A percentile compares a stretch with the other conserved stretches of the same genome.
Evolutionary conservation across 768 basidiomycete species (phyloP).

Genomic region (Boletus huronensis): DNA sequence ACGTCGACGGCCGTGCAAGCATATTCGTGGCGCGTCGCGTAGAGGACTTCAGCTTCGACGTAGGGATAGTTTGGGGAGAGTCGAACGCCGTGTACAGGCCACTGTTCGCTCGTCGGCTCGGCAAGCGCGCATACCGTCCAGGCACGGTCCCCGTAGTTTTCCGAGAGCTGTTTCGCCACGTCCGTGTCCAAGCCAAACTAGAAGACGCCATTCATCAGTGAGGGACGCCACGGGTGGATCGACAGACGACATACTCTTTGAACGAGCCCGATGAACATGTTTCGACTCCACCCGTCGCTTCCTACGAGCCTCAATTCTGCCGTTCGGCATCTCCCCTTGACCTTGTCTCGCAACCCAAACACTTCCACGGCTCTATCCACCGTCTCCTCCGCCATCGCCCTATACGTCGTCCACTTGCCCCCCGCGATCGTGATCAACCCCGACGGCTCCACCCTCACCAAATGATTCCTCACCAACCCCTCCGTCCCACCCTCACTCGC

Average conservation of each 20-base stretch:
- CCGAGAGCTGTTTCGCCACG: constrained; percentile 89
- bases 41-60: constrained; percentile 91
- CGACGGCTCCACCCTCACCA: constrained; percentile 77
- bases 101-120: constrained; percentile 67
- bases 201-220: neutral
- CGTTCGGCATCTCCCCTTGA: constrained; percentile 68
- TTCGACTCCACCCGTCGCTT: constrained; percentile 89
- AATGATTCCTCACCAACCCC: constrained; percentile 87
- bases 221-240: neutral
- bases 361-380: constrained; percentile 82
- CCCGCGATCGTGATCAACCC: constrained; percentile 93
- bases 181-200: constrained; percentile 90
- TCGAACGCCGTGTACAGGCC: constrained; percentile 84
- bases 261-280: constrained; percentile 95
- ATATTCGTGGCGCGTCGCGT: constrained; percentile 87
- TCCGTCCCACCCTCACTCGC: constrained; percentile 73
- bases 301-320: constrained; percentile 81
- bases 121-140: constrained; percentile 90
- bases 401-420: constrained; percentile 99
- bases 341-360: constrained; percentile 59
- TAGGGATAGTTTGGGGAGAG: constrained; percentile 74
- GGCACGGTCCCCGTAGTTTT: constrained; percentile 93
- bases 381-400: constrained; percentile 93
- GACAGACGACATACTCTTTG: constrained; percentile 59
- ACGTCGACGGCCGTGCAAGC: constrained; percentile 91